Conservation (phyloP, 2,329 filamentous ascomycete species). For the Hawksworthiomyces lignivorus region DNA sequence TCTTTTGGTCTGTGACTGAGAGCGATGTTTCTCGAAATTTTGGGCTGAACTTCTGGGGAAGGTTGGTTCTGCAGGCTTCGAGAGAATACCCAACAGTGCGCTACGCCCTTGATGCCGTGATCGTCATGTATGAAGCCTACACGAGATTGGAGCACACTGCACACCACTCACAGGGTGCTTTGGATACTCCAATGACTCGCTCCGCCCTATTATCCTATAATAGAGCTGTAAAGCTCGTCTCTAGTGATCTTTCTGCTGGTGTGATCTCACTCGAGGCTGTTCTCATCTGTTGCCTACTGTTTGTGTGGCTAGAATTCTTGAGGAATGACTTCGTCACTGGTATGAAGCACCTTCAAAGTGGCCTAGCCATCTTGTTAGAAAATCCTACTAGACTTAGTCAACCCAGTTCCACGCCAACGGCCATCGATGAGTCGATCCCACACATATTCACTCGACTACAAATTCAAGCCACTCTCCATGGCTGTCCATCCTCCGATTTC, state of each 20-base stretch:
- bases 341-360: slow-evolving; percentile 1
- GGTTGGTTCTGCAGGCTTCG: not conserved
- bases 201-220: slow-evolving; percentile 1
- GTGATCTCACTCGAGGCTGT: not conserved
- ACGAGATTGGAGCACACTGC: not conserved
- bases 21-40: not conserved
- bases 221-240: not conserved
- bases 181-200: slow-evolving; percentile 1
- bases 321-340: slow-evolving; percentile 1
- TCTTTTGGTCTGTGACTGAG: not conserved
- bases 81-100: not conserved
- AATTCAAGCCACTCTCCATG: slow-evolving; percentile 3
- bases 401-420: not conserved
- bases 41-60: not conserved
- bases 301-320: slow-evolving; percentile 6
- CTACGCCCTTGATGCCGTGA: not conserved
- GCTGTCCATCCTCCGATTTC: slow-evolving; percentile 1
- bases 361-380: not conserved
- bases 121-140: slow-evolving; percentile 2
- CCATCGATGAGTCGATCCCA: not conserved
- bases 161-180: not conserved
- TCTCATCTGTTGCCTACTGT: slow-evolving; percentile 1
- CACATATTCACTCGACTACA: slow-evolving; percentile 4
- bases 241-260: not conserved
- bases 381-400: too few species aligned